Evolutionary conservation across 768 basidiomycete species (phyloP), one percentile per base, ranked within the genome.

Genomic region (Ramaria rubella): DNA sequence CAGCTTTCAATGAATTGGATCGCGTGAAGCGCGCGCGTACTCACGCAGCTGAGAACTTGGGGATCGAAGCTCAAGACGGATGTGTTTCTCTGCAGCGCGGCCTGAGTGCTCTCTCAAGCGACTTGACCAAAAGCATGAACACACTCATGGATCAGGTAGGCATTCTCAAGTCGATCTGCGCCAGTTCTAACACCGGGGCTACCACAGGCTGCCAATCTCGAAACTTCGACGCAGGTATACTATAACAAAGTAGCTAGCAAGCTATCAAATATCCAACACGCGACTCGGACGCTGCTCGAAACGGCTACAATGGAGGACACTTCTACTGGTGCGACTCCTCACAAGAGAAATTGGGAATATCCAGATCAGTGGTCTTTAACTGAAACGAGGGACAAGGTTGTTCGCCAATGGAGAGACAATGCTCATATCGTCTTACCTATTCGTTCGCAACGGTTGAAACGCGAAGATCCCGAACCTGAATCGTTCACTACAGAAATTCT

Each of bases 331-430:
- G 70, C 71, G 53, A 93, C 90, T 3, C 91, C 91, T 33, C 81
- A 80, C 45, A 91, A 89, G 73, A 83, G 87, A 30, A 68, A 70
- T 29, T 87, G 86, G 82, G 73, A 85, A 58, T 85, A 85, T 58
- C 74, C 76, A 5, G 85, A 87, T 60, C 70, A 81, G 49, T 92
- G 90, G 88, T 77, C 81, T 40, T 70, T 87, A 57, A 89, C 88
- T 5, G 73, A 80, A 59, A 75, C 71, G 55, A 80, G 90, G 26
- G 81, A 85, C 3, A 72, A 74, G 5, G 68, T 93, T 27, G 62
- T 94, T 46, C 72, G 74, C 42, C 70, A 73, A 34, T 80, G 49
- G 30, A 12, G 33, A 21, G 33, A 33, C 30, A n/a, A 36, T 27
- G 14, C 44, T 15, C 26, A 8, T 15, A 45, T 17, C 15, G 21